Evolutionary conservation across 2,329 filamentous ascomycete genomes (phyloP), one percentile per base, ranked within the genome.

Genomic region (Diaporthe australafricana): DNA sequence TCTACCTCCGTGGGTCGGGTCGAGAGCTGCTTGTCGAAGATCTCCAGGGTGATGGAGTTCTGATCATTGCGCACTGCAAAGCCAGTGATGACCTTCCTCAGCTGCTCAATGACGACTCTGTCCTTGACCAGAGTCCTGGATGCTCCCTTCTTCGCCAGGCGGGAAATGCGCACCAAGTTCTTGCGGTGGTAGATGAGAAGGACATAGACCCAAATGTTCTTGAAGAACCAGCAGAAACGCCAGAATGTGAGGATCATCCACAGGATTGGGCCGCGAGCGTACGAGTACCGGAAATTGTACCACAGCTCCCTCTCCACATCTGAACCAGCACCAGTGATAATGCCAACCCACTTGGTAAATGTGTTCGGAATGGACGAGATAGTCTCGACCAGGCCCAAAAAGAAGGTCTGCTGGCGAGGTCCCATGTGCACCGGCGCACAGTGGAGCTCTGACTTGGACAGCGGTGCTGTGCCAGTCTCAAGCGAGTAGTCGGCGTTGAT

Each of bases 271-370:
- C 69, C 63, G 16, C 78, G 75, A 40, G 77, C 75, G 50, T 76
- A 77, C 12, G 76, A 74, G 45, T 77, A 71, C 16, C 78, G 74
- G 12, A 83, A 73, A 8, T 77, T 75, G 70, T 82, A 81, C 77
- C 77, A 80, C 3, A 83, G 74, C 73, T 83, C 81, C 32, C 81
- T 73, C 69, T 82, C 81, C 35, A 82, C 75, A 57, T 82, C 78
- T 17, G 79, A 79, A 7, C 79, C 80, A 5, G 78, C 81, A 2
- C 79, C 78, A 1, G 79, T 79, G 45, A 82, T 76, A 60, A 82
- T 77, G 12, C 79, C 80, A 0, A 80, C 71, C 77, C 80, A 83
- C 68, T 81, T 80, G 22, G 78, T 73, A 20, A 81, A 74, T 5
- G 75, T 74, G 53, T 78, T 68, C 0, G 80, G 75, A 2, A 81